Evolutionary conservation across 148 eudicot genomes (phyloP), one percentile per base, ranked within the genome.

Genomic region (Fagopyrum homotropicum): DNA sequence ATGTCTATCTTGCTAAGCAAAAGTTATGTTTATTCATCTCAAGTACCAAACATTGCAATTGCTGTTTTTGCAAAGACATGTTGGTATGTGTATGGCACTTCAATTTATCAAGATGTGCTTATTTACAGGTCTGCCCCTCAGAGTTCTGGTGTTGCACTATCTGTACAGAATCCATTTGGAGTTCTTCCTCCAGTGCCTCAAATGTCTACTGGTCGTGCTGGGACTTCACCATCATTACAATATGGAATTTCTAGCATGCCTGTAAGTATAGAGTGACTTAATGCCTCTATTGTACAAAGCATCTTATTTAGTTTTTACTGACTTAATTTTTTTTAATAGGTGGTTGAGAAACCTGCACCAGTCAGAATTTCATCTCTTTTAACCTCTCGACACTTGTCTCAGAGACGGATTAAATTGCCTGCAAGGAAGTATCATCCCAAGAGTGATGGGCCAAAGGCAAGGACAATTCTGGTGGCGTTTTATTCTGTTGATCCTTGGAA

Each of bases 201-300:
- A 74, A 90, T 95, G 85, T 92, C 98, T 74, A 88, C 92, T 84
- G 97, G 92, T 35, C 92, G 86, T 77, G 75, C 81, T n/a, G 96
- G 99, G 75, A 79, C 90, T 73, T 84, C 97, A 77, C 87, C 93
- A 73, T 85, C 96, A 69, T 81, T 95, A 79, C 99, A 95, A 77
- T 95, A 92, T 86, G 99, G 99, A 82, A 90, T 92, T 77, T 89
- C 97, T 72, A 92, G 88, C 83, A 82, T 95, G 89, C 99, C 99
- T 45, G 99, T 95, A 85, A 84, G 85, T 64, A 61, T 79, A 55
- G 56, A n/a, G 4, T 64, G 16, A 52, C 51, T 40, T 72, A 46
- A 15, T 63, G 57, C 44, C 47, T 59, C 59, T 29, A 75, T 19
- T 44, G 19, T 14, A 15, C 26, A 12, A 45, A 43, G 15, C 69